phyloP scores from a whole-genome alignment of 2,329 filamentous ascomycete species.

The Botrytis medusae region DNA sequence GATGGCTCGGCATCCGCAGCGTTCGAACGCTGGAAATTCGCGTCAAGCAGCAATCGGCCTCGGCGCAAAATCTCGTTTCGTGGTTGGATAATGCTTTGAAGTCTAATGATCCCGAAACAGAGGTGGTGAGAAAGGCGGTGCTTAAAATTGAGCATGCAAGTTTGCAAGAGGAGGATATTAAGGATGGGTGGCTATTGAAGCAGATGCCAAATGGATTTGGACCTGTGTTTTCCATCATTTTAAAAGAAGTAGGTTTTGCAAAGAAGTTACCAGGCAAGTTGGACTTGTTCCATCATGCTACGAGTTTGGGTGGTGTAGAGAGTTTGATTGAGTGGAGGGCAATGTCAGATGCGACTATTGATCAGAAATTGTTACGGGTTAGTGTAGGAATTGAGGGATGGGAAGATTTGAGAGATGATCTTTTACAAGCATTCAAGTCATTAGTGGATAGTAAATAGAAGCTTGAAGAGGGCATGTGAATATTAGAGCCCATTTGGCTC shows the following conservation, averaged over 20 bases:
- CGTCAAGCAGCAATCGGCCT: constrained; percentile 73
- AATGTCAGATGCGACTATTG: constrained; percentile 77
- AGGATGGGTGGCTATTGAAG: constrained; percentile 68
- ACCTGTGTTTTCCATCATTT: constrained; percentile 77
- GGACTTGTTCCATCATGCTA: constrained; percentile 87
- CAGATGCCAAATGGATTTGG: constrained; percentile 94
- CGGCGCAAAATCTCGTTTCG: constrained; percentile 64
- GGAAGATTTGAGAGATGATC: constrained; percentile 78
- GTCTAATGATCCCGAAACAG: constrained; percentile 24
- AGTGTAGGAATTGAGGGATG: constrained; percentile 85
- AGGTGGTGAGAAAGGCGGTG: constrained; percentile 55
- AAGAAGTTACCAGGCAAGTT: constrained; percentile 73
- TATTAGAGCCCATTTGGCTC: neutral
- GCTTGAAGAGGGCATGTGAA: neutral
- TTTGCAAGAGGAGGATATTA: constrained; percentile 64
- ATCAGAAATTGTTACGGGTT: constrained; percentile 71
- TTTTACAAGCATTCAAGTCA: constrained; percentile 62
- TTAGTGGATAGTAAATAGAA: constrained; percentile 24
- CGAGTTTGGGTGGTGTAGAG: constrained; percentile 90
- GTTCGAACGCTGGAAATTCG: constrained; percentile 83
- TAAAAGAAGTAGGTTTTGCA: constrained; percentile 62
- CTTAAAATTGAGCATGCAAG: constrained; percentile 71
- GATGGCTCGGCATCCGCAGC: constrained; percentile 87
- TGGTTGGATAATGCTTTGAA: constrained; percentile 58
- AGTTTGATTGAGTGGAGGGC: constrained; percentile 94